Evolutionary conservation across 495 filamentous ascomycete genomes (phyloP).

Genomic region (Hypomontagnella submonticulosa): DNA sequence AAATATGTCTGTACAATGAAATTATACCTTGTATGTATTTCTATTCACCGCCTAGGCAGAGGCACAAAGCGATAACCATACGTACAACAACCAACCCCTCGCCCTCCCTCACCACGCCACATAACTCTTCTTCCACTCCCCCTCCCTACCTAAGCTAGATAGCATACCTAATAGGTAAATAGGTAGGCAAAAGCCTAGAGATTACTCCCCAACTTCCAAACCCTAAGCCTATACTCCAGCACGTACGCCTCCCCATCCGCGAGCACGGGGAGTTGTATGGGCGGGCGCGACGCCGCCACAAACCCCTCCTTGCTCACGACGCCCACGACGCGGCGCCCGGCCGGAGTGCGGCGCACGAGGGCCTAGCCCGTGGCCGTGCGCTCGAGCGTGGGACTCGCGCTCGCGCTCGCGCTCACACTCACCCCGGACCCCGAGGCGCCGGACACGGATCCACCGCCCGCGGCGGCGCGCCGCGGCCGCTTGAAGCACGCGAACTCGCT

Average conservation of each 20-base stretch:
- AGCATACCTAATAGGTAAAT: too few relatives aligned
- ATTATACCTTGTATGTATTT: too few relatives aligned
- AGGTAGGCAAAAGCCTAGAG: background rate
- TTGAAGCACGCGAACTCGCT: conserved; percentile 87
- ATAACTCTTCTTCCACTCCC: too few relatives aligned
- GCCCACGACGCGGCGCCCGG: conserved; percentile 7
- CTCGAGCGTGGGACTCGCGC: conserved; percentile 25
- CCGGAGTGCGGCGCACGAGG: conserved; percentile 15
- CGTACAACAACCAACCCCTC: too few relatives aligned
- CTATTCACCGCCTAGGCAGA: too few relatives aligned
- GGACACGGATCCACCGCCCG: background rate
- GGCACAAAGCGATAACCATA: too few relatives aligned
- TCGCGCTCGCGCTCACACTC: background rate
- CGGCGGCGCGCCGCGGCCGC: conserved; percentile 54
- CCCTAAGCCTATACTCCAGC: conserved; percentile 29
- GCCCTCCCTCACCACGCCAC: too few relatives aligned
- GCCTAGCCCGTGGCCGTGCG: conserved; percentile 46
- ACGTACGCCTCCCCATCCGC: conserved; percentile 16
- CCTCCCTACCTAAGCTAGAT: too few relatives aligned
- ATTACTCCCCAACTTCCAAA: conserved; percentile 9
- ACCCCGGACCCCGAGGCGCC: background rate
- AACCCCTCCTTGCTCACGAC: background rate
- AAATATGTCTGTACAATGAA: too few relatives aligned
- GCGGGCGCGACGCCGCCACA: conserved; percentile 1
- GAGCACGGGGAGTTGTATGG: conserved; percentile 14